phyloP scores from a whole-genome alignment of 805 yeast species.

The Schwanniomyces occidentalis region DNA sequence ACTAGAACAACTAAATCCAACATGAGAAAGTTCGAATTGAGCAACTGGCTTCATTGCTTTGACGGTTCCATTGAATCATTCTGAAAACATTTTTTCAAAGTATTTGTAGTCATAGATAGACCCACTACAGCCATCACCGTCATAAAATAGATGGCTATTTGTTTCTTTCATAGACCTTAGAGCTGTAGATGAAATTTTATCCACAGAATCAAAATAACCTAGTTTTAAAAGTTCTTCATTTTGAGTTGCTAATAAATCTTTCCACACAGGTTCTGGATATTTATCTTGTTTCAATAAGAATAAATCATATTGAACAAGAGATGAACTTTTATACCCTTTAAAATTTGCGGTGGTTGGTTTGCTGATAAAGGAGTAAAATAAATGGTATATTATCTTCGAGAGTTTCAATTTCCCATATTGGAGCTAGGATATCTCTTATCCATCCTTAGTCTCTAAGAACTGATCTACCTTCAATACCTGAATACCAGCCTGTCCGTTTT shows the following conservation, averaged over 20 bases:
- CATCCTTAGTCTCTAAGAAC: constrained; percentile 27
- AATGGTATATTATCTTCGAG: no score
- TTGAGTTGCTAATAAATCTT: constrained; percentile 6
- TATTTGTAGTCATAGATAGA: constrained; percentile 7
- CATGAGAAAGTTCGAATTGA: constrained; percentile 9
- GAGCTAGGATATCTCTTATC: no score
- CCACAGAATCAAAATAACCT: constrained; percentile 15
- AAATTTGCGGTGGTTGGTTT: no score
- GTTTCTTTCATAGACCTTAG: constrained; percentile 8
- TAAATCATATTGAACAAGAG: constrained; percentile 31
- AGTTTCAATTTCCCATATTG: no score
- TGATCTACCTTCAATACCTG: constrained; percentile 26
- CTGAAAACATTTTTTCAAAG: constrained; percentile 9
- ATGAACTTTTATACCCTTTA: constrained; percentile 26
- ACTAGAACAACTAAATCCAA: constrained; percentile 11
- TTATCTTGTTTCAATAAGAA: constrained; percentile 25
- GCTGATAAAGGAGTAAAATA: no score
- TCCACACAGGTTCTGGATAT: constrained; percentile 12
- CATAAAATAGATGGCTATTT: constrained; percentile 8
- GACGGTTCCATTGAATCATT: constrained; percentile 11
- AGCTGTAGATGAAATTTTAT: constrained; percentile 12
- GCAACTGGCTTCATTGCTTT: constrained; percentile 13
- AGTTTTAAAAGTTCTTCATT: constrained; percentile 8
- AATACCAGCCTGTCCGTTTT: constrained; percentile 32
- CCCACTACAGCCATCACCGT: constrained; percentile 5